Evolutionary conservation across 2,329 filamentous ascomycete species (phyloP), one percentile per base, ranked within the genome.

Genomic region (Botrytis sinoallii): DNA sequence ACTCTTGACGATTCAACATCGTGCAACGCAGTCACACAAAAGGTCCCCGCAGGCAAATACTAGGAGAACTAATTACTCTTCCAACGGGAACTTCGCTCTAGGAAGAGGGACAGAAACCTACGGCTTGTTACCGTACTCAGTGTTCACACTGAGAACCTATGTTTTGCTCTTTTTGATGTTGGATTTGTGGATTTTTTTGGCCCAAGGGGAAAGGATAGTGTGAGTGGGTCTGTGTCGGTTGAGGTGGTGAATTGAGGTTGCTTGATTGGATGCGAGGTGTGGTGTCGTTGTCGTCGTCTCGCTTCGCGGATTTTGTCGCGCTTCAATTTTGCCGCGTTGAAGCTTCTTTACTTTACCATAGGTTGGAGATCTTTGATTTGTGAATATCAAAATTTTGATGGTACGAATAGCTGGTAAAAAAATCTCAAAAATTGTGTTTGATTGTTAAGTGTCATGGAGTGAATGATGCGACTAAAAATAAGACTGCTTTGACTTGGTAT

Each of bases 181-280:
- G 29, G 7, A 9, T 12, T 67, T 40, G 40, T 55, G 1, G 52
- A 1, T 2, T 20, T 38, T 38, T 67, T 67, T 4, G 12, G 18
- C 14, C 6, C 22, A 10, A 5, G 1, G 78, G n/a, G n/a, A n/a
- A n/a, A 81, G 9, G 82, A 76, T 67, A 80, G 2, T 9, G 44
- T 46, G 75, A 82, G 73, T 79, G 57, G 82, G 83, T 74, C 72
- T 84, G 72, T 81, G 82, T 29, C 73, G 73, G 29, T 68, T 83
- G 70, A 75, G 73, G 29, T 67, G 59, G 4, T 80, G 76, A 71
- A 76, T 82, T 29, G 80, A 80, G 35, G 75, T 79, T 55, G 79
- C 79, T 2, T 40, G 25, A 29, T 67, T 55, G 46, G 65, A 12
- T 25, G 6, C 6, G 16, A 20, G 32, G 22, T 44, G 20, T 35